Percentiles rank a stretch among this genome's conserved stretches.
Conservation (phyloP, 176 grass and related monocot species). For the Oryza coarctata region DNA sequence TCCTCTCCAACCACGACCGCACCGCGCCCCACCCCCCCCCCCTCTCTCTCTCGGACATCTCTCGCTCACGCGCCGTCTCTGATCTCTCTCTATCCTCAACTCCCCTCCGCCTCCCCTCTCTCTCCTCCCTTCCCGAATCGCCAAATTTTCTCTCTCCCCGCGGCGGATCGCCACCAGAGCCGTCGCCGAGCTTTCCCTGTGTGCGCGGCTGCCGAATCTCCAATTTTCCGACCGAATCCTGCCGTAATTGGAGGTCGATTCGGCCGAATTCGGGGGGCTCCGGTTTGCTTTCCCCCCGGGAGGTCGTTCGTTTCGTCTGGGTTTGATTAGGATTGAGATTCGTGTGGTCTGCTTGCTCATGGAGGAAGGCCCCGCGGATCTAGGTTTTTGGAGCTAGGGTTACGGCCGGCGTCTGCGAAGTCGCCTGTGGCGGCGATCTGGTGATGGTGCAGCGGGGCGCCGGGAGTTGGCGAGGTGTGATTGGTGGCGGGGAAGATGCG, state of each 20-base stretch:
- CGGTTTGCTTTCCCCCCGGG: neutral
- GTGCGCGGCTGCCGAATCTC: constrained; percentile 5
- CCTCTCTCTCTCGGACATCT: constrained; percentile 11
- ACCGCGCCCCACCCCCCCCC: neutral
- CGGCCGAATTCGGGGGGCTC: constrained; percentile 30
- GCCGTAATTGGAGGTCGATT: constrained; percentile 31
- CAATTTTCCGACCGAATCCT: neutral
- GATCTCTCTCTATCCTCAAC: constrained; percentile 1
- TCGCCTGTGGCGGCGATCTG: constrained; percentile 16
- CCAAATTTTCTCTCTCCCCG: neutral
- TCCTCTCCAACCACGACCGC: constrained; percentile 38
- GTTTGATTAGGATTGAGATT: neutral
- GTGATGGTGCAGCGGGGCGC: constrained; percentile 57
- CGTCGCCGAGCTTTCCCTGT: neutral
- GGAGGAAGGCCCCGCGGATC: constrained; percentile 42
- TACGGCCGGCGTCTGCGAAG: neutral
- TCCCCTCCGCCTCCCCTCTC: neutral
- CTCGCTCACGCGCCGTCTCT: constrained; percentile 32
- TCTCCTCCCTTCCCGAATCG: neutral
- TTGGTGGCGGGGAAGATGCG: constrained; percentile 52
- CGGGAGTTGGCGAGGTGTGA: constrained; percentile 44
- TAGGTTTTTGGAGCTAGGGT: constrained; percentile 55
- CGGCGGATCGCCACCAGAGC: constrained; percentile 11
- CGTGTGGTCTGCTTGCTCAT: constrained; percentile 18
- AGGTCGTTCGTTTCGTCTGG: neutral